These are phyloP conservation scores for Blumeriella jaapii DNA, from an alignment of 2,329 filamentous ascomycete species.

Conservation along the genomic window DNA sequence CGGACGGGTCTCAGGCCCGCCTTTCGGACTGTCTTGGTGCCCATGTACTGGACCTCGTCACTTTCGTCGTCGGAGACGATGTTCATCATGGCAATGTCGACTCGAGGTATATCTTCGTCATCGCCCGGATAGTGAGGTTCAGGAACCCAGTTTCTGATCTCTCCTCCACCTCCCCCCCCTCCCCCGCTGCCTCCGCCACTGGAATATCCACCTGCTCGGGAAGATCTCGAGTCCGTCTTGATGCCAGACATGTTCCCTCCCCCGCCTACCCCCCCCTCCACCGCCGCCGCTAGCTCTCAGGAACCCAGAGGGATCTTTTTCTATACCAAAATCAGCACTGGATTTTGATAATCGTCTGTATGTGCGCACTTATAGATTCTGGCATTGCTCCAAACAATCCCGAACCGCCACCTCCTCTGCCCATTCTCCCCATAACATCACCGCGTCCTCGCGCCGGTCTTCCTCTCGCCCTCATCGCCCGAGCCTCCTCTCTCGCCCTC, in stretches of 20 bases:
- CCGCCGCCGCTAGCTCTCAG: conserved; percentile 5
- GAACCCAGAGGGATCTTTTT: conserved; percentile 4
- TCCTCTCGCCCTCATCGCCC: conserved; percentile 14
- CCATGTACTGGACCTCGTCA: conserved; percentile 8
- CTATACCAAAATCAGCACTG: not conserved
- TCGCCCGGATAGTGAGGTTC: conserved; percentile 23
- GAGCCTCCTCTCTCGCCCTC: conserved; percentile 11
- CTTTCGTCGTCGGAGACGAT: conserved; percentile 15
- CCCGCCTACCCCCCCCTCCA: conserved; percentile 9
- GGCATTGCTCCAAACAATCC: conserved; percentile 19
- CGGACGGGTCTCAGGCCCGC: conserved; percentile 20
- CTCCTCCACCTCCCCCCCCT: conserved; percentile 3
- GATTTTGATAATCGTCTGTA: not conserved
- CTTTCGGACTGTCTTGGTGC: conserved; percentile 11
- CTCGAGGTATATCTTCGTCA: conserved; percentile 16
- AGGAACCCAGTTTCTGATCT: conserved; percentile 1
- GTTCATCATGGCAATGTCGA: conserved; percentile 26
- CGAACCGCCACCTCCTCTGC: conserved; percentile 5
- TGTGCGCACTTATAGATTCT: conserved; percentile 18
- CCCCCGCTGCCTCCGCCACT: conserved; percentile 7
- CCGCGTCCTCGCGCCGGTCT: conserved; percentile 22
- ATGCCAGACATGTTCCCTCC: conserved; percentile 6
- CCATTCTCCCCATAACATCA: conserved; percentile 25
- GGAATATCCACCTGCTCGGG: conserved; percentile 3
- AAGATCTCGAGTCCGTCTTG: conserved; percentile 4